A percentile compares a stretch with the other conserved stretches of the same genome.
phyloP scores from a whole-genome alignment of 331 rosid species.

The Rhamnella rubrinervis region DNA sequence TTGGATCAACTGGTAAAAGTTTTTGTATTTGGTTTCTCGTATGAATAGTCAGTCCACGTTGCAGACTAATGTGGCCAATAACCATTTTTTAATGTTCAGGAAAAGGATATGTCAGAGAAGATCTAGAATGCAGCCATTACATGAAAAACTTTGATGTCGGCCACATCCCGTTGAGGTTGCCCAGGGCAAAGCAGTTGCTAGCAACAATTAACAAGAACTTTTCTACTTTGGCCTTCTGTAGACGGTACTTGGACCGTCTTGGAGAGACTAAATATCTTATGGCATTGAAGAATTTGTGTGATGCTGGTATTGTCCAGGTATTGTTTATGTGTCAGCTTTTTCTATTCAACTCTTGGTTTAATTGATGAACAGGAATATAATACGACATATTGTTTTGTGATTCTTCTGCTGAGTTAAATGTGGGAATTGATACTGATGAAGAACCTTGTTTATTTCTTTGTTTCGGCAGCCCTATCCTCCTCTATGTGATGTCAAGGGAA shows the following conservation, averaged over 20 bases:
- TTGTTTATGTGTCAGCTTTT: background rate
- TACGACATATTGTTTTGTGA: background rate
- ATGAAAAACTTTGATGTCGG: slow-evolving; percentile 93
- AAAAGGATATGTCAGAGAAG: slow-evolving; percentile 93
- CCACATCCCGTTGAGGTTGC: slow-evolving; percentile 88
- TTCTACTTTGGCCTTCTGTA: slow-evolving; percentile 95
- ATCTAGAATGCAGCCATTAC: slow-evolving; percentile 97
- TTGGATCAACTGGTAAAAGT: slow-evolving; percentile 82
- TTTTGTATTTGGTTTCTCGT: slow-evolving; percentile 22
- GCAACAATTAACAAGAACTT: slow-evolving; percentile 88
- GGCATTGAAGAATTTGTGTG: slow-evolving; percentile 93
- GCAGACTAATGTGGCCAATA: slow-evolving; percentile 13
- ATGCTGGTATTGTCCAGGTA: slow-evolving; percentile 93
- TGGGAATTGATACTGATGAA: background rate
- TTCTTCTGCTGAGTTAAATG: background rate
- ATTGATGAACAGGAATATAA: background rate
- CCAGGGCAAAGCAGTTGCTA: slow-evolving; percentile 89
- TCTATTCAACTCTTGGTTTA: background rate
- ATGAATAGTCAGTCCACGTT: slow-evolving; percentile 6
- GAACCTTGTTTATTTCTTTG: background rate
- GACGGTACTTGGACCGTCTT: slow-evolving; percentile 85
- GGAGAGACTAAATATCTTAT: slow-evolving; percentile 97
- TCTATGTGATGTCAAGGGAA: slow-evolving; percentile 80
- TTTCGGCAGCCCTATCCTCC: slow-evolving; percentile 80
- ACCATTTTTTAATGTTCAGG: slow-evolving; percentile 49